Evolutionary conservation across 148 eudicot genomes (phyloP).

Genomic region (Cornus florida): DNA sequence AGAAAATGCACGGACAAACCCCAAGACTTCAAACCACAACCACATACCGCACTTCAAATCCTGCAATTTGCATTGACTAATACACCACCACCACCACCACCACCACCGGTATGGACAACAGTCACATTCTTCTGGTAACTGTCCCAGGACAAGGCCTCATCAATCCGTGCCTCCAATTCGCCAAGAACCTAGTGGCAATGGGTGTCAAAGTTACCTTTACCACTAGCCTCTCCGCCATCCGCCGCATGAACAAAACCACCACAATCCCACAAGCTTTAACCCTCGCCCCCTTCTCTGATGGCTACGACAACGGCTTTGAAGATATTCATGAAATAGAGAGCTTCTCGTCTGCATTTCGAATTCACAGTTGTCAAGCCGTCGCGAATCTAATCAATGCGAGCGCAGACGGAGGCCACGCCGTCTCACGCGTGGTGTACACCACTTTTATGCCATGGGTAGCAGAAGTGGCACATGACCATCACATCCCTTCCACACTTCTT

Average conservation of each 20-base stretch:
- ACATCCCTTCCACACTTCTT: conserved; percentile 41
- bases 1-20: too few relatives aligned
- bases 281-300: conserved; percentile 30
- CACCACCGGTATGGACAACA: not conserved
- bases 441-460: conserved; percentile 40
- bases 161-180: conserved; percentile 45
- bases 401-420: conserved; percentile 19
- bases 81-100: too few relatives aligned
- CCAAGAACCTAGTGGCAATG: conserved; percentile 35
- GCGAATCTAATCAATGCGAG: conserved; percentile 12
- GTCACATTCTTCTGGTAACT: conserved; percentile 38
- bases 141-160: conserved; percentile 49
- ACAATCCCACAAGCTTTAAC: conserved; percentile 13
- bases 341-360: conserved; percentile 14
- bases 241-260: conserved; percentile 11
- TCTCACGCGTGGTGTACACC: conserved; percentile 37
- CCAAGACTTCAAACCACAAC: too few relatives aligned
- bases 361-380: conserved; percentile 16
- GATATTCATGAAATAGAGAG: not conserved
- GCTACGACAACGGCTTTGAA: conserved; percentile 25
- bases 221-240: conserved; percentile 30
- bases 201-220: conserved; percentile 47
- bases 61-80: too few relatives aligned
- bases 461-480: conserved; percentile 29
- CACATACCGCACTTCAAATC: too few relatives aligned